A percentile compares a stretch with the other conserved stretches of the same genome.
These are phyloP conservation scores for Spathaspora sp. DNA, from an alignment of 1,139 yeast genomes.

Conservation along the genomic window DNA sequence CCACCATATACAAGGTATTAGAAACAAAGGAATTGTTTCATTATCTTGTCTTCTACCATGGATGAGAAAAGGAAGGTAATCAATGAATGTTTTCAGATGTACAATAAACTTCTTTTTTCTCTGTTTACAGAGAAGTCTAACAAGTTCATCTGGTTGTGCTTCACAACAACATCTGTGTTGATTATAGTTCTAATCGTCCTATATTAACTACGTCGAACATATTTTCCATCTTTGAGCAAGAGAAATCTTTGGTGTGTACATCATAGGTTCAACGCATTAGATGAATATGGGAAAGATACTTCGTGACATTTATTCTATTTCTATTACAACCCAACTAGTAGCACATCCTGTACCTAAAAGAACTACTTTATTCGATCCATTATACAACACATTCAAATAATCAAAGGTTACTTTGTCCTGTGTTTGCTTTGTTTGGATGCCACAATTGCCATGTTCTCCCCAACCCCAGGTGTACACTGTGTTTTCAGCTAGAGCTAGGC, in stretches of 20 bases:
- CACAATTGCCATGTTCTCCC: constrained; percentile 99
- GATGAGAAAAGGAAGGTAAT: constrained; percentile 26
- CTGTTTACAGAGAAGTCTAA: constrained; percentile 3
- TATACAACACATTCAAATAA: constrained; percentile 38
- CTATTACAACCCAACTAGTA: constrained; percentile 38
- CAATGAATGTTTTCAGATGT: constrained; percentile 12
- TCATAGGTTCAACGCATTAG: constrained; percentile 38
- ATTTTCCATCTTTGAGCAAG: constrained; percentile 71
- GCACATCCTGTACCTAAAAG: constrained; percentile 46
- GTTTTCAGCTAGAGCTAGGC: constrained; percentile 41
- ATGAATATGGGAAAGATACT: constrained; percentile 80
- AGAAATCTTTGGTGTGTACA: constrained; percentile 4
- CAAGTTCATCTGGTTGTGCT: constrained; percentile 6
- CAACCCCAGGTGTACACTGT: constrained; percentile 85
- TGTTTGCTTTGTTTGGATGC: constrained; percentile 26
- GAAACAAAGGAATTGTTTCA: constrained; percentile 4
- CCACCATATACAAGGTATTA: too few species aligned
- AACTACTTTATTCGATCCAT: constrained; percentile 20
- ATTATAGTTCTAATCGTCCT: constrained; percentile 61
- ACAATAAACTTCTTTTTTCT: constrained; percentile 3
- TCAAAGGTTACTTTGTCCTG: constrained; percentile 32
- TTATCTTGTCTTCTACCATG: constrained; percentile 10
- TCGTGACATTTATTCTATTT: constrained; percentile 52
- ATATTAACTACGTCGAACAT: constrained; percentile 69
- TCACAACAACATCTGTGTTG: constrained; percentile 14